Base-by-base conservation (phyloP, 176 grass and related monocot species). In the Tillandsia fasciculata region DNA sequence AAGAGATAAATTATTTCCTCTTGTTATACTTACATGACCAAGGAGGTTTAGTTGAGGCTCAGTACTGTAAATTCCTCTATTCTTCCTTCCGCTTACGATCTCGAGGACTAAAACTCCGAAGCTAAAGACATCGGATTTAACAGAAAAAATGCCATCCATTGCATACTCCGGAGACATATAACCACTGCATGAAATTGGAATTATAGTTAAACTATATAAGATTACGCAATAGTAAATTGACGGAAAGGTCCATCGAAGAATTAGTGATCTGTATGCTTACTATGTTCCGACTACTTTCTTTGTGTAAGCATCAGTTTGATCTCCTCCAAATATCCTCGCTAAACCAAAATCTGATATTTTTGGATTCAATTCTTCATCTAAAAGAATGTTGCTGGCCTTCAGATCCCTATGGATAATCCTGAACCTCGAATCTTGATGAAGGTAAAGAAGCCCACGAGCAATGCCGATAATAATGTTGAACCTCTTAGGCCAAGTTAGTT, bases 161-260 rank as follows among this genome's bases (percentile, higher is more conserved):
- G 72, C 72, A 52, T 75, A 75, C 29, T 74, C 72, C 26, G 72
- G 72, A 27, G 72, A 64, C 72, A 74, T 74, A 10, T 74, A 74
- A 1, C 72, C 72, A 13, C 72, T 65, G 72, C 48, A 52, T 17
- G 18, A 48, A 14, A 47, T 22, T 58, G n/a, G 8, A 12, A 42
- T 1, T 51, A 2, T 9, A 20, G 26, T 18, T 8, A 9, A 3
- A 3, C 2, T 52, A 70, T 52, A 52, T 70, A 52, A 56, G 53
- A 12, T 56, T 7, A 14, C 13, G 15, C 53, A 56, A 14, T 3
- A n/a, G 53, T 42, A 56, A 2, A 1, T 14, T 56, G 53, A 12
- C 53, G n/a, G 12, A n/a, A n/a, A 1, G 53, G 53, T 56, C 13
- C 12, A 56, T 7, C 10, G 13, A 14, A 51, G 15, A 70, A 8